These are phyloP conservation scores for Backusella liffmaniae DNA, from an alignment of 192 early-diverging fungal species.

Conservation along the genomic window DNA sequence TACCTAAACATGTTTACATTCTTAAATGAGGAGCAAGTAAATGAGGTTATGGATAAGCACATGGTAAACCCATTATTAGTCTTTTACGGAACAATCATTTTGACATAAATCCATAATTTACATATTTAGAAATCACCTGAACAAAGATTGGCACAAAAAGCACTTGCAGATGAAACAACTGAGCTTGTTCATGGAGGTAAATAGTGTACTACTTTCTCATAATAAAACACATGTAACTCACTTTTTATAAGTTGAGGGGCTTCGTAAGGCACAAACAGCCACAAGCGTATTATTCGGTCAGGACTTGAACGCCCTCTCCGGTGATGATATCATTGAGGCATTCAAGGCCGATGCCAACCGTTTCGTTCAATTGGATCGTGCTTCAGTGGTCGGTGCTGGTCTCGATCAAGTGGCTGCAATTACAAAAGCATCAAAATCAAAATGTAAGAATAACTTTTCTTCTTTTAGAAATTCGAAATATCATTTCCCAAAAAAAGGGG, in stretches of 20 bases:
- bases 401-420: slow-evolving; percentile 61
- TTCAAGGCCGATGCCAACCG: slow-evolving; percentile 66
- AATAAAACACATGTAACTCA: neutral
- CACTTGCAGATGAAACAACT: slow-evolving; percentile 82
- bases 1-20: slow-evolving; percentile 85
- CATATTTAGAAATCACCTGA: slow-evolving; percentile 53
- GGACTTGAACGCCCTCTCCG: slow-evolving; percentile 40
- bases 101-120: neutral
- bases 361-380: slow-evolving; percentile 46
- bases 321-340: slow-evolving; percentile 63
- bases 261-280: slow-evolving; percentile 67
- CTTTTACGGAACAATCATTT: neutral
- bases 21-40: slow-evolving; percentile 60
- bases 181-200: slow-evolving; percentile 86
- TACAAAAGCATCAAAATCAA: slow-evolving; percentile 64
- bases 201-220: neutral
- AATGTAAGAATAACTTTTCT: slow-evolving; percentile 45
- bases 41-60: slow-evolving; percentile 61
- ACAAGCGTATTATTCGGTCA: slow-evolving; percentile 76
- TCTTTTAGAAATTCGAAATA: neutral
- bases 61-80: slow-evolving; percentile 38
- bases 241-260: slow-evolving; percentile 42
- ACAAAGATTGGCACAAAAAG: slow-evolving; percentile 67
- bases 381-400: slow-evolving; percentile 44
- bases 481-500: neutral